Evolutionary conservation across 1,284 basidiomycete genomes (phyloP).

Genomic region (Golubevia sp.): DNA sequence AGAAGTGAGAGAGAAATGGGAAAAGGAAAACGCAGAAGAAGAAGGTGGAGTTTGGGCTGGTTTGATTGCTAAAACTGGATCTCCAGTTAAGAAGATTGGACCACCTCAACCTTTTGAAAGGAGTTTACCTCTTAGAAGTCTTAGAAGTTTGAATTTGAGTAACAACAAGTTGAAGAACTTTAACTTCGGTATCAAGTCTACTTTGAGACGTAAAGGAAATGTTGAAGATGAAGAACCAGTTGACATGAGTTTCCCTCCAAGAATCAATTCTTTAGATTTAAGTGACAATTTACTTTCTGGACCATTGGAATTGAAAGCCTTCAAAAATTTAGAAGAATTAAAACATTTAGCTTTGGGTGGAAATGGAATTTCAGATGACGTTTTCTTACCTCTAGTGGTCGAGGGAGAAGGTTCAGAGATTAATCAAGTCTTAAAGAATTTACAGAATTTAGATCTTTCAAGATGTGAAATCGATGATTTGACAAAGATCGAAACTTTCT

Average conservation of each 20-base stretch:
- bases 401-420: neutral
- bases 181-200: constrained; percentile 9
- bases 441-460: constrained; percentile 33
- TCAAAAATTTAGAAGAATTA: constrained; percentile 13
- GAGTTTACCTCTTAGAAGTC: constrained; percentile 20
- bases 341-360: constrained; percentile 35
- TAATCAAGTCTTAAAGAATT: constrained; percentile 4
- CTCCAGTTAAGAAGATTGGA: neutral
- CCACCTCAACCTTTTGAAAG: neutral
- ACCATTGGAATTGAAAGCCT: constrained; percentile 25
- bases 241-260: constrained; percentile 20
- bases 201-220: constrained; percentile 5
- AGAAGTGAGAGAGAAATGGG: constrained; percentile 21
- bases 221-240: constrained; percentile 3
- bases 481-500: constrained; percentile 24
- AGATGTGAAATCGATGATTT: constrained; percentile 45
- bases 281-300: constrained; percentile 39
- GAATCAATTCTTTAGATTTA: constrained; percentile 30
- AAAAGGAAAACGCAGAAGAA: constrained; percentile 22
- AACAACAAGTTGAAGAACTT: constrained; percentile 36
- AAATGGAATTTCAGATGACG: constrained; percentile 42
- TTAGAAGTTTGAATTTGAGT: constrained; percentile 34
- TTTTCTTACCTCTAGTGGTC: constrained; percentile 17
- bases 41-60: constrained; percentile 39
- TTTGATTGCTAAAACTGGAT: constrained; percentile 17